Conservation (phyloP, 2,329 filamentous ascomycete genomes). For the Stachybotrys echinatus region DNA sequence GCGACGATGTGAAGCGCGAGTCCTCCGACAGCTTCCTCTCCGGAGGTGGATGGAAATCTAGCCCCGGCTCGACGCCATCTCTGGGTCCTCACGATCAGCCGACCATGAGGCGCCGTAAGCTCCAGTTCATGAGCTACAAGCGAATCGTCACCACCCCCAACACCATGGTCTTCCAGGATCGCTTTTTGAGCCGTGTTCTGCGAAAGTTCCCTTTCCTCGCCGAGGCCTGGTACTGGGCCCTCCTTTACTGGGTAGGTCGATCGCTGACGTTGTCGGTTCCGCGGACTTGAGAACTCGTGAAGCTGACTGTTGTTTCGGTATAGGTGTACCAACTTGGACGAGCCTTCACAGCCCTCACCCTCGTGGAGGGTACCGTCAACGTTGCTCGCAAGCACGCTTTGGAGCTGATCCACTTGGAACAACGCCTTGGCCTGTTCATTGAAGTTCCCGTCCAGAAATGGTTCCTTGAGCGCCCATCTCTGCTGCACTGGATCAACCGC, state of each 20-base stretch:
- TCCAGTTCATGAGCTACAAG: constrained; percentile 25
- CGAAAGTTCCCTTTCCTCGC: constrained; percentile 66
- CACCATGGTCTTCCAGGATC: constrained; percentile 24
- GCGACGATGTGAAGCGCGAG: constrained; percentile 21
- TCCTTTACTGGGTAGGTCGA: constrained; percentile 68
- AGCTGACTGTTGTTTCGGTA: too few species aligned
- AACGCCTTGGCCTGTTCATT: constrained; percentile 58
- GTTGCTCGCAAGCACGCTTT: constrained; percentile 65
- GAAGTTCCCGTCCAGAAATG: constrained; percentile 57
- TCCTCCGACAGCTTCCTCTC: constrained; percentile 19
- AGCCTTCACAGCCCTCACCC: constrained; percentile 64
- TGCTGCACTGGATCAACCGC: constrained; percentile 67
- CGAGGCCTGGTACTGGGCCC: constrained; percentile 72
- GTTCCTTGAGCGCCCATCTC: constrained; percentile 41
- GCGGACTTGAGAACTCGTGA: not conserved
- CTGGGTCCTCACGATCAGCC: constrained; percentile 20
- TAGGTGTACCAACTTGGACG: constrained; percentile 71
- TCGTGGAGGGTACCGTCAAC: constrained; percentile 63
- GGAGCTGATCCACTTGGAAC: constrained; percentile 61
- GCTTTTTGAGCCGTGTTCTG: constrained; percentile 43
- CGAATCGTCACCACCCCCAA: constrained; percentile 24
- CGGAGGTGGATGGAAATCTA: not conserved
- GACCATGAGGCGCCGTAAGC: constrained; percentile 23
- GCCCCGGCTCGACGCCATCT: constrained; percentile 16
- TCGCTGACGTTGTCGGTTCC: too few species aligned